Conservation (phyloP, 306 rosid genomes). For the Parietaria judaica region DNA sequence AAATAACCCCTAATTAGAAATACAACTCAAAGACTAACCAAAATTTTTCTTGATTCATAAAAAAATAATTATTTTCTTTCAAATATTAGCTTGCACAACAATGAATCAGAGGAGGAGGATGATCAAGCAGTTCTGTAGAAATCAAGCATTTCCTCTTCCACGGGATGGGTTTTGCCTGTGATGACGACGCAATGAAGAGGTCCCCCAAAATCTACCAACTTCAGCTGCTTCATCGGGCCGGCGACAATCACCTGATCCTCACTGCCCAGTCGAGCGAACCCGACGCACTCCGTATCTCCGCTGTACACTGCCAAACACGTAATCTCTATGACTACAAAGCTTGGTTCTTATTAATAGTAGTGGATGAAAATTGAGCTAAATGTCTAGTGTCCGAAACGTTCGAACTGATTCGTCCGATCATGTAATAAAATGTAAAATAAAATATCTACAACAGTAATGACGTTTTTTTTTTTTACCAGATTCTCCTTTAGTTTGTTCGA, state of each 20-base stretch:
- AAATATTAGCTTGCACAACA: too few relatives aligned
- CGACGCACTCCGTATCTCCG: constrained; percentile 70
- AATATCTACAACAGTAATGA: too few relatives aligned
- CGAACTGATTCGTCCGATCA: too few relatives aligned
- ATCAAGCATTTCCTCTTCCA: constrained; percentile 86
- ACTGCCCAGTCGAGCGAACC: constrained; percentile 84
- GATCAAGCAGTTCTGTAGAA: constrained; percentile 36
- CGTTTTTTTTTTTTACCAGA: constrained; percentile 30
- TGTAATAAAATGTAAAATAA: too few relatives aligned
- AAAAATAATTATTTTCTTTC: too few relatives aligned
- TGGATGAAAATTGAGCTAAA: too few relatives aligned
- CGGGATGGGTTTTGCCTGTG: constrained; percentile 73
- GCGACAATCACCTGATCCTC: constrained; percentile 71
- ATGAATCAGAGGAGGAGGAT: too few relatives aligned
- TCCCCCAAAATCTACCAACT: constrained; percentile 60
- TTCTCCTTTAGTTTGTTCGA: constrained; percentile 50
- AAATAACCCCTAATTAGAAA: too few relatives aligned
- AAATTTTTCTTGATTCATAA: too few relatives aligned
- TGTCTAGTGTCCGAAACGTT: too few relatives aligned
- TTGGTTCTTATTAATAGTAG: background rate
- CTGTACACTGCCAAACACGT: constrained; percentile 37
- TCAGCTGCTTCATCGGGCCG: constrained; percentile 69
- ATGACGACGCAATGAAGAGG: constrained; percentile 96
- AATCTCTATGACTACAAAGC: background rate
- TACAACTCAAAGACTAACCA: too few relatives aligned